Evolutionary conservation across 1,284 basidiomycete species (phyloP).

Genomic region (Ganoderma resinaceum): DNA sequence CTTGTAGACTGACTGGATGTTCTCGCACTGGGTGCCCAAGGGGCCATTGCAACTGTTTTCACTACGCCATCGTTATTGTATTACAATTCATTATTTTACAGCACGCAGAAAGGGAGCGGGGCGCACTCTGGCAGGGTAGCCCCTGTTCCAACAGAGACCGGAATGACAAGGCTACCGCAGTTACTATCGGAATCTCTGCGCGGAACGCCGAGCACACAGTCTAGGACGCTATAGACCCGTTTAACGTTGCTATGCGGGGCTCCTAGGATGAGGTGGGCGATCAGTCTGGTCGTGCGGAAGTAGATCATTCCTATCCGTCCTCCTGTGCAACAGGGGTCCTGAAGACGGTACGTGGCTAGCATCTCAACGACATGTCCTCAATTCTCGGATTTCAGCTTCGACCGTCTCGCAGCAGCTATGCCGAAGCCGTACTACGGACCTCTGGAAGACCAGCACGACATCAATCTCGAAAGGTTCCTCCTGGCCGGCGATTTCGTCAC

Average conservation of each 20-base stretch:
- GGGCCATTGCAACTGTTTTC: background rate
- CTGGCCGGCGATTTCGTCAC: conserved; percentile 23
- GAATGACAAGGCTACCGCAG: too few relatives aligned
- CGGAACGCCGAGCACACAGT: too few relatives aligned
- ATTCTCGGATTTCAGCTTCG: background rate
- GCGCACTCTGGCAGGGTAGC: too few relatives aligned
- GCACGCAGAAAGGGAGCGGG: too few relatives aligned
- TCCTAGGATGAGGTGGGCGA: too few relatives aligned
- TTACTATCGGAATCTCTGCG: too few relatives aligned
- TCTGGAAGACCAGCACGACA: conserved; percentile 5
- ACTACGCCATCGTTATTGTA: background rate
- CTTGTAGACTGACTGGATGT: background rate
- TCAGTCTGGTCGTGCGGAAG: too few relatives aligned
- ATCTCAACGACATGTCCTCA: too few relatives aligned
- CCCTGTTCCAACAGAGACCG: too few relatives aligned
- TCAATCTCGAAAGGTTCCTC: conserved; percentile 23
- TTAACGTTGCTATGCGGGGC: too few relatives aligned
- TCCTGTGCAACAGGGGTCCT: background rate
- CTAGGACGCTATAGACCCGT: too few relatives aligned
- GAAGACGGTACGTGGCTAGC: background rate
- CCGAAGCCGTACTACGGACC: conserved; percentile 15
- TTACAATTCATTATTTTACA: background rate
- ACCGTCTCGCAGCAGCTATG: background rate
- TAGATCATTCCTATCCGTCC: background rate
- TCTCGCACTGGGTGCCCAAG: background rate